Conservation (phyloP, 2,329 filamentous ascomycete genomes). For the Colletotrichum spinosum region DNA sequence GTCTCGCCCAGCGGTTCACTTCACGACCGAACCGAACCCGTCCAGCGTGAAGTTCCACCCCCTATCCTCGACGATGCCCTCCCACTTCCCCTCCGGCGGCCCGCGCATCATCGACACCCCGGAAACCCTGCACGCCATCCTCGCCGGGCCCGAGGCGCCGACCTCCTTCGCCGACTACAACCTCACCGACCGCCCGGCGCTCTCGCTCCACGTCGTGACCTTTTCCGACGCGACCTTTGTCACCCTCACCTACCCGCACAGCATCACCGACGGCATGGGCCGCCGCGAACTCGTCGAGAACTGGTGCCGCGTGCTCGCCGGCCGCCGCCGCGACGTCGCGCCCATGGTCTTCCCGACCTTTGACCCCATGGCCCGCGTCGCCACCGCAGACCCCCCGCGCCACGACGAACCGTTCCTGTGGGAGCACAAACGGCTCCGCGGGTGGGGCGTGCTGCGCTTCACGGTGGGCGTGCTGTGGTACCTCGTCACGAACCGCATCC, state of each 20-base stretch:
- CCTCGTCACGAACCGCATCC: conserved; percentile 29
- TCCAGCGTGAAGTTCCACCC: conserved; percentile 19
- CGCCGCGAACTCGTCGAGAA: conserved; percentile 37
- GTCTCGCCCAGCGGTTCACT: conserved; percentile 29
- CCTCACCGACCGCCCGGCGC: conserved; percentile 55
- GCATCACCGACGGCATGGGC: conserved; percentile 46
- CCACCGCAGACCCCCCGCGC: conserved; percentile 31
- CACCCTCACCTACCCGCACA: conserved; percentile 58
- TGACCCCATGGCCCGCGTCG: conserved; percentile 37
- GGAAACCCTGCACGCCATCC: conserved; percentile 32
- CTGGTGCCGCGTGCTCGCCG: conserved; percentile 59
- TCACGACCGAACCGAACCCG: conserved; percentile 20
- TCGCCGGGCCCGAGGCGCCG: conserved; percentile 35
- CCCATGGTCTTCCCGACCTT: conserved; percentile 45
- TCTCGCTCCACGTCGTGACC: conserved; percentile 59
- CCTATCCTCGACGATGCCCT: conserved; percentile 26
- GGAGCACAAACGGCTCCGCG: conserved; percentile 22
- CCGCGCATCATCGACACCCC: conserved; percentile 25
- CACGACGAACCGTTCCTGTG: conserved; percentile 48
- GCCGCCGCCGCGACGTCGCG: conserved; percentile 53
- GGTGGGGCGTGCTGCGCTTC: conserved; percentile 20
- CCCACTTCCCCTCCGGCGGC: not conserved
- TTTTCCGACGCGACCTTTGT: conserved; percentile 64
- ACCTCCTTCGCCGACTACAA: conserved; percentile 52
- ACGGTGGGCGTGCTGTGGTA: conserved; percentile 25